A percentile compares a stretch with the other conserved stretches of the same genome.
These are phyloP conservation scores for Lithospermum erythrorhizon DNA, from an alignment of 257 asterid genomes.

Conservation along the genomic window DNA sequence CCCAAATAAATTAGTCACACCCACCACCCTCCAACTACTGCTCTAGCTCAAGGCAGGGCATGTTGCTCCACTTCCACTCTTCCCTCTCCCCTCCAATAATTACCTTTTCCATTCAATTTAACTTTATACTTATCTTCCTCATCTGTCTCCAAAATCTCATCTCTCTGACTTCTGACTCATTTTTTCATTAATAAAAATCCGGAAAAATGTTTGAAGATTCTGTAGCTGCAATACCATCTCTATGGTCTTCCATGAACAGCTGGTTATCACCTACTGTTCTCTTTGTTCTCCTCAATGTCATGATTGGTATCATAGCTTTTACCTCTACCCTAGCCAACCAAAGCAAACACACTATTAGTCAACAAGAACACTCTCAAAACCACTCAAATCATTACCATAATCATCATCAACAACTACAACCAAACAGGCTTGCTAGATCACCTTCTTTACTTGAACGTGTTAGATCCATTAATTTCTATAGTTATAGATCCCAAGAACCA, in stretches of 20 bases:
- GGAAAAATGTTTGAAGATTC: conserved; percentile 52
- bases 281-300: conserved; percentile 63
- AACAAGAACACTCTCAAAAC: conserved; percentile 3
- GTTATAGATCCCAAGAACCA: conserved; percentile 32
- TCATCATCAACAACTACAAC: no score
- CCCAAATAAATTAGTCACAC: no score
- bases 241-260: conserved; percentile 76
- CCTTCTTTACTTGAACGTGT: conserved; percentile 67
- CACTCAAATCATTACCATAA: background rate
- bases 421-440: conserved; percentile 25
- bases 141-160: no score
- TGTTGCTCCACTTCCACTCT: no score
- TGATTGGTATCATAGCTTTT: conserved; percentile 67
- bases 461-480: conserved; percentile 42
- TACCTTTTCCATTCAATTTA: no score
- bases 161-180: no score
- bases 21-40: no score
- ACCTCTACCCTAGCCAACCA: conserved; percentile 49
- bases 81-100: no score
- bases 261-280: conserved; percentile 85
- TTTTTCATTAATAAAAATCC: background rate
- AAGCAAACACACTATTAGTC: conserved; percentile 24
- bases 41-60: no score
- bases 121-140: no score
- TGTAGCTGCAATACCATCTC: conserved; percentile 48